A percentile compares a stretch with the other conserved stretches of the same genome.
phyloP scores from a whole-genome alignment of 208 protist genomes.

The Blechomonas ayalai region DNA sequence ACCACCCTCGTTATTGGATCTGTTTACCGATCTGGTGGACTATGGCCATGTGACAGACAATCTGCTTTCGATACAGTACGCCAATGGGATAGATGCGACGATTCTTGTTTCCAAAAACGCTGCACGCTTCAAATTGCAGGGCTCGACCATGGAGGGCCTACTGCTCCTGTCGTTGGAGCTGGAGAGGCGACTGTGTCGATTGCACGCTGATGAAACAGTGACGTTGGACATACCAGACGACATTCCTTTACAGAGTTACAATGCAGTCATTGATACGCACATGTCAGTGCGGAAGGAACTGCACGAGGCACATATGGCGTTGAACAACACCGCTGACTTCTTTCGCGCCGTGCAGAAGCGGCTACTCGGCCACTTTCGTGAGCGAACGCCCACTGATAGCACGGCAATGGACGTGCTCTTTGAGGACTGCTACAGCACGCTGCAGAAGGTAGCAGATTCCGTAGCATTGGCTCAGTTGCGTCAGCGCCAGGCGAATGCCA shows the following conservation, averaged over 20 bases:
- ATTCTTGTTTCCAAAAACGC: conserved; percentile 91
- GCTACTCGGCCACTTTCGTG: conserved; percentile 84
- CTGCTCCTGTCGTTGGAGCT: conserved; percentile 80
- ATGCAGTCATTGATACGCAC: conserved; percentile 77
- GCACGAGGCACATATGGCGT: conserved; percentile 14
- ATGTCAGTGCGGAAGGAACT: conserved; percentile 55
- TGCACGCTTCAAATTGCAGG: conserved; percentile 81
- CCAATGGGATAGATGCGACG: conserved; percentile 83
- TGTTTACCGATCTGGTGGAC: conserved; percentile 81
- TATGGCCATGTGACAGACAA: conserved; percentile 37
- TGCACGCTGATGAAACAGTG: conserved; percentile 29
- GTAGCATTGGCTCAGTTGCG: conserved; percentile 23
- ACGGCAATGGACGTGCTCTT: conserved; percentile 79
- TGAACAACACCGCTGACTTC: conserved; percentile 52
- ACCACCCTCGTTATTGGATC: conserved; percentile 50
- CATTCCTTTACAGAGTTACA: conserved; percentile 74
- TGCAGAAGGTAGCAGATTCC: conserved; percentile 43
- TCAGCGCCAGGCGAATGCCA: conserved; percentile 39
- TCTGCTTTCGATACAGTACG: conserved; percentile 74
- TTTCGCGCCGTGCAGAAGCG: conserved; percentile 89
- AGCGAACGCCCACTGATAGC: conserved; percentile 70
- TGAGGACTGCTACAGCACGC: conserved; percentile 55
- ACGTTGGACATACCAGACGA: conserved; percentile 58
- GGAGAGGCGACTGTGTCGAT: conserved; percentile 26
- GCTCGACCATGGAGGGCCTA: conserved; percentile 75